Conservation (phyloP, 192 early-diverging fungal genomes). For the Coemansia sp. region DNA sequence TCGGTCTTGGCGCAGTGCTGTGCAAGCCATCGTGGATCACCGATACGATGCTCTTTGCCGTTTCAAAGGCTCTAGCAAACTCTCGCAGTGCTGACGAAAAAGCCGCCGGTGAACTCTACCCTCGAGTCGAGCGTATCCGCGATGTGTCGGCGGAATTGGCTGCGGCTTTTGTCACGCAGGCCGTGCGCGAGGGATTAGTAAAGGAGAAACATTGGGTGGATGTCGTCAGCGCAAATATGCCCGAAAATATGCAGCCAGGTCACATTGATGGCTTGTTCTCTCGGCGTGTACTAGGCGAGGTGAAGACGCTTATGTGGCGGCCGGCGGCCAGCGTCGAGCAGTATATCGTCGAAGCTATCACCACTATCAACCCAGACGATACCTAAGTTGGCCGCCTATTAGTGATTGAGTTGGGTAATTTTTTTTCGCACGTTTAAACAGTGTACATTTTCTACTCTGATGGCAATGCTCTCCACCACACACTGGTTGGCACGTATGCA, state of each 20-base stretch:
- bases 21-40: conserved; percentile 71
- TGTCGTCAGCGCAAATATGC: conserved; percentile 21
- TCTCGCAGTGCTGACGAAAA: conserved; percentile 70
- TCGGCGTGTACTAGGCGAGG: conserved; percentile 39
- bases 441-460: too few relatives aligned
- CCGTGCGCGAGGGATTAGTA: conserved; percentile 57
- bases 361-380: conserved; percentile 38
- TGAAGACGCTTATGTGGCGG: conserved; percentile 47
- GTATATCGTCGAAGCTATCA: conserved; percentile 46
- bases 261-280: conserved; percentile 25
- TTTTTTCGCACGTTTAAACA: background rate
- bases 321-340: conserved; percentile 49
- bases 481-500: too few relatives aligned
- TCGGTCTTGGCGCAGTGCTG: conserved; percentile 83
- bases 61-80: conserved; percentile 74
- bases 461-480: too few relatives aligned
- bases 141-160: conserved; percentile 79
- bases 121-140: conserved; percentile 77
- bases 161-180: conserved; percentile 66
- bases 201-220: conserved; percentile 32
- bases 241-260: background rate
- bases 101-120: conserved; percentile 72
- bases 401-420: background rate
- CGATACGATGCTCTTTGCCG: conserved; percentile 77
- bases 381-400: conserved; percentile 4